Evolutionary conservation across 2,329 filamentous ascomycete genomes (phyloP), one percentile per base, ranked within the genome.

Genomic region (Scytalidium sp.): DNA sequence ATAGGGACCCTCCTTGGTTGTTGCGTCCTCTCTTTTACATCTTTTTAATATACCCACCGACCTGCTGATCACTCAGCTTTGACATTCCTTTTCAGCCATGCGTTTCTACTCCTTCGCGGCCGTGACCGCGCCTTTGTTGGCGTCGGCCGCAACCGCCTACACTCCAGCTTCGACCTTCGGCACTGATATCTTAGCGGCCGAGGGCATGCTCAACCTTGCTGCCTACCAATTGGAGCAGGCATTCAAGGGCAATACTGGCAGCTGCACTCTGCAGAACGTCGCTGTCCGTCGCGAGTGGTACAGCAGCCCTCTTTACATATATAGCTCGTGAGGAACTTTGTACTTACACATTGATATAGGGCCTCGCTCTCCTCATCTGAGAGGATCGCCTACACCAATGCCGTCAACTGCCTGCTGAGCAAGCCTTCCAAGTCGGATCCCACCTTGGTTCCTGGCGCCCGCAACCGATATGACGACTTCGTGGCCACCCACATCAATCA

Each of bases 281-380:
- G 60, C 62, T 3, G 58, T 73, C 3, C 64, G 74, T 43, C 61
- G 62, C 54, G 73, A 76, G 63, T 76, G 74, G 74, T 72, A 48
- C 36, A 32, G n/a, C 19, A 3, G n/a, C n/a, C 17, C 2, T 10
- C 19, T 3, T 6, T 11, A 41, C 3, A 7, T 2, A 41, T 32
- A 15, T 21, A 7, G 29, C 2, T 15, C n/a, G n/a, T 17, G 3
- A 19, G 3, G 8, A 19, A 20, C 1, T 15, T 19, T 19, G 27
- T 5, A 1, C 15, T 22, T 21, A 13, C 15, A 51, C 6, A 43
- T 0, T 9, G 19, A 40, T 5, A n/a, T 23, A 60, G 55, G 57
- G 39, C 47, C 4, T 45, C 55, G 19, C 55, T 59, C 10, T 46
- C 43, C 3, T 41, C 46, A 21, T 20, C 22, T 11, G 54, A 61